Conservation (phyloP, 2,329 filamentous ascomycete genomes). For the Fusarium xyrophilum region DNA sequence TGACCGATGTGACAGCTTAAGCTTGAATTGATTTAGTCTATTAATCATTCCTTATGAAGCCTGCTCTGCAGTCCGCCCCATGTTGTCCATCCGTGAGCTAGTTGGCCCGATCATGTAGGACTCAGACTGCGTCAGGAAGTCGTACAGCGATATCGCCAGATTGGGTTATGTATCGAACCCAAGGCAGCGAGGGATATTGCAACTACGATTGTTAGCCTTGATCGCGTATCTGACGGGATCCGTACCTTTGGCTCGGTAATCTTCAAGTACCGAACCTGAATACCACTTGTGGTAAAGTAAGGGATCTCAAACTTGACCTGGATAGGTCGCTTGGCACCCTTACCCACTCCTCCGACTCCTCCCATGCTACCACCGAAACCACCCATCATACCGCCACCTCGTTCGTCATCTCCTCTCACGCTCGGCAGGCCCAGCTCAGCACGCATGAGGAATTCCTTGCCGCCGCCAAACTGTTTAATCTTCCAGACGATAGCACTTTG, state of each 20-base stretch:
- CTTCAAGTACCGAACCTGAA: conserved; percentile 97
- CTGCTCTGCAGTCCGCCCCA: conserved; percentile 30
- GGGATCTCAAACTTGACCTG: conserved; percentile 99
- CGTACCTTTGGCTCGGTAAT: conserved; percentile 98
- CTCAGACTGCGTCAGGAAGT: conserved; percentile 83
- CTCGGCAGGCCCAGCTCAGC: conserved; percentile 93
- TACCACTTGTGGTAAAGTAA: conserved; percentile 99
- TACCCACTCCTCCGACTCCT: conserved; percentile 76
- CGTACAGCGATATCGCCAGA: conserved; percentile 95
- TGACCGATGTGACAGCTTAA: not conserved
- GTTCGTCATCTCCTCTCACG: conserved; percentile 93
- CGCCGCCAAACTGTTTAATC: conserved; percentile 99
- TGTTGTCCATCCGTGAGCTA: conserved; percentile 20
- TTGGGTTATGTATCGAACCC: conserved; percentile 99
- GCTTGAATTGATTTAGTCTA: conserved; percentile 35
- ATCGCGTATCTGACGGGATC: conserved; percentile 6
- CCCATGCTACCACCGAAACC: conserved; percentile 98
- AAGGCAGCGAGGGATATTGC: conserved; percentile 96
- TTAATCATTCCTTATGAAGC: conserved; percentile 39
- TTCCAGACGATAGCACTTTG: conserved; percentile 99
- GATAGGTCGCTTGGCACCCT: conserved; percentile 91
- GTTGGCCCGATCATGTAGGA: conserved; percentile 15
- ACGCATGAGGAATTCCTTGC: conserved; percentile 98
- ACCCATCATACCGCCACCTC: conserved; percentile 95
- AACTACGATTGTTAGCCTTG: conserved; percentile 61